phyloP scores from a whole-genome alignment of 305 asterid species.

The Fraxinus albicans region DNA sequence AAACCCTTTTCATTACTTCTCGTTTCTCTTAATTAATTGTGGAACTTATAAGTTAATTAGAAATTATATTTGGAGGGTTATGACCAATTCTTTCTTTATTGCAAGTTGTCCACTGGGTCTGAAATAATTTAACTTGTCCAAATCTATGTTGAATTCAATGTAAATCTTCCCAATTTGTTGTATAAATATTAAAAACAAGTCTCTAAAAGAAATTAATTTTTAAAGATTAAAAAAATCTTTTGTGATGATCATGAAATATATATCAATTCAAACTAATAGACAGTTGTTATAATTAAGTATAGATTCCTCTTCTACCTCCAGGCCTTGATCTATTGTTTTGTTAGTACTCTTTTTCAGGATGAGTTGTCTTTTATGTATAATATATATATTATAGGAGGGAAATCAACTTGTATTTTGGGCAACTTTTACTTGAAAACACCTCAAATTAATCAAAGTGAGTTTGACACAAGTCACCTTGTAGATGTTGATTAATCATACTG shows the following conservation, averaged over 20 bases:
- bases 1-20: background rate
- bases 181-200: too few species aligned
- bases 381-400: background rate
- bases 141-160: conserved; percentile 33
- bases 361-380: conserved; percentile 27
- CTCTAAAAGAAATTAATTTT: background rate
- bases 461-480: background rate
- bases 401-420: background rate
- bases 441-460: background rate
- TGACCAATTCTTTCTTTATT: conserved; percentile 25
- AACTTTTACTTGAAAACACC: background rate
- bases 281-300: background rate
- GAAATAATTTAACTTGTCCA: conserved; percentile 23
- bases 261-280: background rate
- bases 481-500: background rate
- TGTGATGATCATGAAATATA: background rate
- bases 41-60: background rate
- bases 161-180: conserved; percentile 7
- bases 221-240: background rate
- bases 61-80: conserved; percentile 17
- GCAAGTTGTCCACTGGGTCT: conserved; percentile 33
- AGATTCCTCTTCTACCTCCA: conserved; percentile 35
- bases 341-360: conserved; percentile 14
- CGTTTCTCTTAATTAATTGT: conserved; percentile 1
- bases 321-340: conserved; percentile 28